Conservation (phyloP, 2,329 filamentous ascomycete genomes). For the Phialemoniopsis sp. region DNA sequence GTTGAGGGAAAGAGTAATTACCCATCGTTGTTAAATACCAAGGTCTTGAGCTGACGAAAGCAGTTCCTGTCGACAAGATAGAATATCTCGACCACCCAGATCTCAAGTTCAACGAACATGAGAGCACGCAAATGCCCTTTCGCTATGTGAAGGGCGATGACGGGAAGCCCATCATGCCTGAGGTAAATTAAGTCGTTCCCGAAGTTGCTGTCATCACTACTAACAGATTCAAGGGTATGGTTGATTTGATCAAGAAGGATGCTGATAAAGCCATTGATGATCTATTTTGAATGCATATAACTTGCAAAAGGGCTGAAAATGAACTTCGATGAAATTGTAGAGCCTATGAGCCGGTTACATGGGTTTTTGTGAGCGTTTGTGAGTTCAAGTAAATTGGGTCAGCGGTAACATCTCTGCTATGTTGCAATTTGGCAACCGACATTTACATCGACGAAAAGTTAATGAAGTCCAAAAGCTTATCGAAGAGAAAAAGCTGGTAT, state of each 20-base stretch:
- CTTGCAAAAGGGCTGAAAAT: too few species aligned
- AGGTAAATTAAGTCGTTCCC: slow-evolving; percentile 48
- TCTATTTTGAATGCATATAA: slow-evolving; percentile 64
- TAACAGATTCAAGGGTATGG: slow-evolving; percentile 68
- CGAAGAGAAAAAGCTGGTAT: too few species aligned
- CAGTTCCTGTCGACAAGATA: slow-evolving; percentile 75
- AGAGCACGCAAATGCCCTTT: slow-evolving; percentile 97
- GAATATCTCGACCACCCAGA: slow-evolving; percentile 86
- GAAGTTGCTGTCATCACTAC: background rate
- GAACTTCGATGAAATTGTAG: too few species aligned
- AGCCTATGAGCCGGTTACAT: too few species aligned
- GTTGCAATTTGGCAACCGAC: too few species aligned
- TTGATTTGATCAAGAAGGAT: slow-evolving; percentile 88
- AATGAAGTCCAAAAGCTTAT: too few species aligned
- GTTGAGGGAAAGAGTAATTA: slow-evolving; percentile 81
- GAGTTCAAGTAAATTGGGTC: too few species aligned
- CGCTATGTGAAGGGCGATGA: slow-evolving; percentile 78
- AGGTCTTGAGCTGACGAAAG: background rate
- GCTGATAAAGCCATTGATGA: slow-evolving; percentile 89
- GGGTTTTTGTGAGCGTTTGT: too few species aligned
- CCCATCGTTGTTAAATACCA: slow-evolving; percentile 17
- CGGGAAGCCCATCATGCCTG: slow-evolving; percentile 84
- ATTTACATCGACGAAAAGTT: too few species aligned
- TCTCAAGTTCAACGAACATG: slow-evolving; percentile 82
- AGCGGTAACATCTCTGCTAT: too few species aligned